Evolutionary conservation across 108 stramenopile species (phyloP).

Genomic region (Schizochytrium sp.): DNA sequence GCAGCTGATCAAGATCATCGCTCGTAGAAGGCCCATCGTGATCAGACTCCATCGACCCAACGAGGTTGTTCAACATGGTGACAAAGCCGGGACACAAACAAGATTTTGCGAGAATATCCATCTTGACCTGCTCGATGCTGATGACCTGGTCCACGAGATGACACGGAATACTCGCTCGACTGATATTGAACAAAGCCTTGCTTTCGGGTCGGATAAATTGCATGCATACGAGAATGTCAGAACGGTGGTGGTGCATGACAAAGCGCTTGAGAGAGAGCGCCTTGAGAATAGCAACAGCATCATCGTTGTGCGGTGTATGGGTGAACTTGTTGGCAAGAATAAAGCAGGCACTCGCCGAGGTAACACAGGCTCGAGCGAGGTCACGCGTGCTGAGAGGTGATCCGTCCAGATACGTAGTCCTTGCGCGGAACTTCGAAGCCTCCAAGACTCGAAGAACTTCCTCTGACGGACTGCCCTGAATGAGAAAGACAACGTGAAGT

Average conservation of each 20-base stretch:
- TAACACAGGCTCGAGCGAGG: background rate
- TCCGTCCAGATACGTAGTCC: conserved; percentile 5
- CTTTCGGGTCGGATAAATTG: conserved; percentile 23
- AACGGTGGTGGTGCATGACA: background rate
- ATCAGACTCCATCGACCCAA: conserved; percentile 10
- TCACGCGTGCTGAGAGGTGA: background rate
- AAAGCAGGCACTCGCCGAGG: background rate
- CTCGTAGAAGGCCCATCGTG: background rate
- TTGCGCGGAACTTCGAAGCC: background rate
- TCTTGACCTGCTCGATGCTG: background rate
- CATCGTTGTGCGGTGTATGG: background rate
- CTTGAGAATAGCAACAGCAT: background rate
- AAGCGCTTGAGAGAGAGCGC: conserved; percentile 16
- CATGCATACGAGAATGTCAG: background rate
- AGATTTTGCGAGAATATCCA: conserved; percentile 17
- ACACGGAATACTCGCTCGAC: background rate
- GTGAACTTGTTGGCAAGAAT: conserved; percentile 14
- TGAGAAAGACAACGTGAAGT: background rate
- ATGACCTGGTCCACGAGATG: background rate
- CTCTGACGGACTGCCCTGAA: background rate
- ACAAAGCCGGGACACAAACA: conserved; percentile 14
- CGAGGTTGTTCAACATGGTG: conserved; percentile 16
- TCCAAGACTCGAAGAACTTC: background rate
- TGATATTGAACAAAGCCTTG: background rate
- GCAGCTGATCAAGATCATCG: background rate